phyloP scores from a whole-genome alignment of 805 yeast genomes.

The Starmerella sp. region DNA sequence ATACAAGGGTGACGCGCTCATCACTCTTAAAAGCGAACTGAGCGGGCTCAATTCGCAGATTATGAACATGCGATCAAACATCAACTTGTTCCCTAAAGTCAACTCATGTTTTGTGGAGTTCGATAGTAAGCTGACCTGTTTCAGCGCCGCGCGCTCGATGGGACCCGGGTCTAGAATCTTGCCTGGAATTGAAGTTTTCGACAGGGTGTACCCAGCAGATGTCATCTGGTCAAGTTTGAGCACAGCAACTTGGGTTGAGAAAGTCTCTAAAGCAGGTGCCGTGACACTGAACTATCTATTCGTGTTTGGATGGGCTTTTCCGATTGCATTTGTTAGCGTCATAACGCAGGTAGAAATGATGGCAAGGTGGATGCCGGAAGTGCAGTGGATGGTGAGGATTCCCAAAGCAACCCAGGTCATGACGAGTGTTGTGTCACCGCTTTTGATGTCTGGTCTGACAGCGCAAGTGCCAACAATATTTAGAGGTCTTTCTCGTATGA shows the following conservation, averaged over 20 bases:
- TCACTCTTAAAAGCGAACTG: constrained; percentile 51
- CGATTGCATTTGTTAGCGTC: constrained; percentile 70
- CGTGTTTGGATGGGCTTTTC: constrained; percentile 64
- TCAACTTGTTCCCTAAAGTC: constrained; percentile 27
- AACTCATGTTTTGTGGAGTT: constrained; percentile 49
- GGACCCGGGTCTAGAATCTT: constrained; percentile 5
- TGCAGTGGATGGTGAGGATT: constrained; percentile 42
- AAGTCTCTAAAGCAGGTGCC: constrained; percentile 34
- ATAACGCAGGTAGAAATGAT: constrained; percentile 63
- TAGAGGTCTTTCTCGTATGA: constrained; percentile 41
- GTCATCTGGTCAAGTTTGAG: constrained; percentile 58
- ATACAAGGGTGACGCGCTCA: constrained; percentile 29
- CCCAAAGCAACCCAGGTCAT: constrained; percentile 47
- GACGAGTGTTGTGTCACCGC: constrained; percentile 56
- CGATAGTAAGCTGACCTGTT: constrained; percentile 44
- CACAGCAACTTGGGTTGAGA: constrained; percentile 31
- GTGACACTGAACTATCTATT: constrained; percentile 38
- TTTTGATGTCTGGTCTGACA: constrained; percentile 52
- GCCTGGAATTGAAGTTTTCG: constrained; percentile 12
- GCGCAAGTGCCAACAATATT: constrained; percentile 51
- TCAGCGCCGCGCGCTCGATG: constrained; percentile 42
- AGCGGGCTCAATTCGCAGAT: constrained; percentile 56
- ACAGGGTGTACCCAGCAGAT: constrained; percentile 53
- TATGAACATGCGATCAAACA: constrained; percentile 40
- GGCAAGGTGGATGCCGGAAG: constrained; percentile 48